Percentiles rank a stretch among this genome's conserved stretches.
Conservation (phyloP, 768 basidiomycete genomes). For the Porphyrellus cyaneotinctus region DNA sequence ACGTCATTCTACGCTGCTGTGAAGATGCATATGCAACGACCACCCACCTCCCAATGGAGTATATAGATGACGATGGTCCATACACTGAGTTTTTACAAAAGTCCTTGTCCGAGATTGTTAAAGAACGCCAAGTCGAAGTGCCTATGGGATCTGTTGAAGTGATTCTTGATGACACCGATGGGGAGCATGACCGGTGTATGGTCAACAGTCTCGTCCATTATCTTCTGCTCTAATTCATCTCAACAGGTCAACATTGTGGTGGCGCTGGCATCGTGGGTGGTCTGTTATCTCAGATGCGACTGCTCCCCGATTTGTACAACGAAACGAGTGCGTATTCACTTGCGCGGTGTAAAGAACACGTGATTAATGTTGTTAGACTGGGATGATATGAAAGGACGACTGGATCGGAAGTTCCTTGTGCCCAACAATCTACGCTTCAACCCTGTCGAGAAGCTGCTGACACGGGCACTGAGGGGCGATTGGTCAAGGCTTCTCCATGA, state of each 20-base stretch:
- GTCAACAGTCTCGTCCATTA: neutral
- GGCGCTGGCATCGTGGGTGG: neutral
- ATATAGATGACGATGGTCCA: neutral
- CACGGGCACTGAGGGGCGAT: neutral
- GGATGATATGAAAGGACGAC: neutral
- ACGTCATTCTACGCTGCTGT: slow-evolving; percentile 3
- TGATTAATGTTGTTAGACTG: neutral
- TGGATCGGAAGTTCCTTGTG: neutral
- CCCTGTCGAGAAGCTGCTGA: neutral
- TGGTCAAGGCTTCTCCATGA: slow-evolving; percentile 5
- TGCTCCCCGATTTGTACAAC: neutral
- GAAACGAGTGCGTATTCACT: neutral
- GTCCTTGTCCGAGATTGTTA: neutral
- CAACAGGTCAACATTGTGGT: neutral
- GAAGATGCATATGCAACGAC: slow-evolving; percentile 1
- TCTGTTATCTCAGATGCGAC: neutral
- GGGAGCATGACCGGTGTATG: neutral
- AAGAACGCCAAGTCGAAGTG: neutral
- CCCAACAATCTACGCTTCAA: neutral
- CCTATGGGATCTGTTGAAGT: neutral
- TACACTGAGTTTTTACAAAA: neutral
- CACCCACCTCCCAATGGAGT: neutral
- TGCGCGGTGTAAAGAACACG: neutral
- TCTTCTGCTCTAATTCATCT: neutral
- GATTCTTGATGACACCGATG: slow-evolving; percentile 4